These are phyloP conservation scores for Beauveria sp. DNA, from an alignment of 2,329 filamentous ascomycete genomes.

Conservation along the genomic window DNA sequence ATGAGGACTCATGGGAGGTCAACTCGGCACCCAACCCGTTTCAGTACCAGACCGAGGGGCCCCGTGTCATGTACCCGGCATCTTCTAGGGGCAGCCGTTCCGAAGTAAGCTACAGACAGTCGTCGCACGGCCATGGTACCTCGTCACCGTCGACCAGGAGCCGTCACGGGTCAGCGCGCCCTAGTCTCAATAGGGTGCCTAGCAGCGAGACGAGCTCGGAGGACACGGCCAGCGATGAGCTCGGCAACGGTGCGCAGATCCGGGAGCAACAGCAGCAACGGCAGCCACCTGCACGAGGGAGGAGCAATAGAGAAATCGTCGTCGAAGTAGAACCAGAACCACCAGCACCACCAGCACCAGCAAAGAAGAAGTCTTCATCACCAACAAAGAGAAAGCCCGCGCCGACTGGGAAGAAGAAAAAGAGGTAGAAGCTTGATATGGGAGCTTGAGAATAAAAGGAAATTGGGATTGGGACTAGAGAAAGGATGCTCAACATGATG, in stretches of 20 bases:
- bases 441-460: conserved; percentile 15
- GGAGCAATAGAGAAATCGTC: conserved; percentile 29
- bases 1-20: conserved; percentile 23
- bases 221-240: conserved; percentile 29
- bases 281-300: conserved; percentile 16
- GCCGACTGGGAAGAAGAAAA: conserved; percentile 23
- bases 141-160: conserved; percentile 24
- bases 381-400: conserved; percentile 33
- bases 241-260: conserved; percentile 26
- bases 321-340: conserved; percentile 29
- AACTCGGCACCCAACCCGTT: conserved; percentile 37
- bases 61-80: conserved; percentile 29
- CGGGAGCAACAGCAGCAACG: conserved; percentile 15
- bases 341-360: conserved; percentile 21
- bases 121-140: conserved; percentile 16
- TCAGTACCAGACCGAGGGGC: conserved; percentile 41
- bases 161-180: conserved; percentile 21
- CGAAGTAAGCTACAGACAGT: conserved; percentile 19
- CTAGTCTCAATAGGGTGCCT: conserved; percentile 24
- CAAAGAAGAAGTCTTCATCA: conserved; percentile 35
- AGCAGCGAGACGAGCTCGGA: conserved; percentile 26
- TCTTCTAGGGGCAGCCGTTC: conserved; percentile 30
- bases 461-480: neutral
- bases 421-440: conserved; percentile 17
- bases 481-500: neutral